phyloP scores from a whole-genome alignment of 331 rosid genomes.

The Dryas integrifolia region DNA sequence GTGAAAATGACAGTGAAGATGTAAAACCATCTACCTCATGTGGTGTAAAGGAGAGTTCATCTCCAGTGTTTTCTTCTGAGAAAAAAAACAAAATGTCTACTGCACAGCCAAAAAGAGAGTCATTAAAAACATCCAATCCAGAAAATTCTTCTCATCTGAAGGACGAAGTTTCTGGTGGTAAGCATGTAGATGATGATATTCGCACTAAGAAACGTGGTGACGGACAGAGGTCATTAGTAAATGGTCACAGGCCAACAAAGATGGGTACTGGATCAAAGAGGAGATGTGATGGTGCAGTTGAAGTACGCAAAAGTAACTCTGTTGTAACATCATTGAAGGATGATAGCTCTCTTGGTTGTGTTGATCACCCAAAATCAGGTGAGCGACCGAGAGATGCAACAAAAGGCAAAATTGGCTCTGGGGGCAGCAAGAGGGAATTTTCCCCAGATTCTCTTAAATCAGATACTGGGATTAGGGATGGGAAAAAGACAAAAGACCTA shows the following conservation, averaged over 20 bases:
- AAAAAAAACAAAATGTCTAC: slow-evolving; percentile 37
- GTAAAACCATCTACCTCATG: slow-evolving; percentile 39
- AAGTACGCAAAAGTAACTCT: slow-evolving; percentile 38
- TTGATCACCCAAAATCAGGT: slow-evolving; percentile 40
- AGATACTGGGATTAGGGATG: slow-evolving; percentile 40
- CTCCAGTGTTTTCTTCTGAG: slow-evolving; percentile 48
- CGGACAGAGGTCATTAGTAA: slow-evolving; percentile 40
- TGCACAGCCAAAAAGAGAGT: slow-evolving; percentile 39
- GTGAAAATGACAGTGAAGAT: slow-evolving; percentile 47
- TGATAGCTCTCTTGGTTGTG: slow-evolving; percentile 27
- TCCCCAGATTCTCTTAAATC: slow-evolving; percentile 44
- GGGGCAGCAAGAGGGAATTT: slow-evolving; percentile 32
- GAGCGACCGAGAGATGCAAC: slow-evolving; percentile 46
- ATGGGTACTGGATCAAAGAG: slow-evolving; percentile 46
- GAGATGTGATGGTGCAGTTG: slow-evolving; percentile 45
- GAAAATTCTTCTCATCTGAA: slow-evolving; percentile 25
- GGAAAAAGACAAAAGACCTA: slow-evolving; percentile 46
- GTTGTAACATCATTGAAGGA: slow-evolving; percentile 40
- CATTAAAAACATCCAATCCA: slow-evolving; percentile 31
- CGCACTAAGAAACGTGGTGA: slow-evolving; percentile 41
- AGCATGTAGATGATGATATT: slow-evolving; percentile 28
- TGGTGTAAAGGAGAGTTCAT: slow-evolving; percentile 43
- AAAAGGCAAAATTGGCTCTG: slow-evolving; percentile 41
- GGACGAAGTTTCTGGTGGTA: slow-evolving; percentile 30
- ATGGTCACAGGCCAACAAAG: slow-evolving; percentile 55